phyloP scores from a whole-genome alignment of 306 rosid species.

The Castanopsis chinensis region DNA sequence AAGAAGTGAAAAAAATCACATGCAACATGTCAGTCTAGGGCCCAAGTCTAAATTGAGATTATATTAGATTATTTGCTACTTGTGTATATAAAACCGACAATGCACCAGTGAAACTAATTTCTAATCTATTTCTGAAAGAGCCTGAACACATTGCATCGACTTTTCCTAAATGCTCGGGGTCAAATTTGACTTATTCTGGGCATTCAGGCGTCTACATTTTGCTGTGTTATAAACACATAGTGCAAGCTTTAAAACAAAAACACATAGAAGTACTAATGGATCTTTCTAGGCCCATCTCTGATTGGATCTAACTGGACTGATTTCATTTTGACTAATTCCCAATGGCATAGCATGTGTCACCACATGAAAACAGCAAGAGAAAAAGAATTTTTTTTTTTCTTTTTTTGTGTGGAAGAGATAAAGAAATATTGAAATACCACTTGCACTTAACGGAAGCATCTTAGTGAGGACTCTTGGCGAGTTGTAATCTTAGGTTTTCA shows the following conservation, averaged over 20 bases:
- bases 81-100: neutral
- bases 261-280: neutral
- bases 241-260: neutral
- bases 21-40: neutral
- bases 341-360: conserved; percentile 5
- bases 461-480: neutral
- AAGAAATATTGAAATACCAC: neutral
- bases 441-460: neutral
- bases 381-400: no score
- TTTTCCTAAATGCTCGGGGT: neutral
- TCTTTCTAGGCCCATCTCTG: neutral
- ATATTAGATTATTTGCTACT: neutral
- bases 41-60: neutral
- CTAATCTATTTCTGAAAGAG: neutral
- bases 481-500: neutral
- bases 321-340: neutral
- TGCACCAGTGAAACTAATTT: neutral
- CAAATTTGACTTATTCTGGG: neutral
- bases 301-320: neutral
- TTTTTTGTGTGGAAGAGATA: no score
- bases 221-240: neutral
- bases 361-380: neutral
- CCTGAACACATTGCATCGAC: neutral
- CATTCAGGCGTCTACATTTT: neutral
- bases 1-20: neutral